These are phyloP conservation scores for Aspergillus versicolor DNA, from an alignment of 2,329 filamentous ascomycete genomes.

Conservation along the genomic window DNA sequence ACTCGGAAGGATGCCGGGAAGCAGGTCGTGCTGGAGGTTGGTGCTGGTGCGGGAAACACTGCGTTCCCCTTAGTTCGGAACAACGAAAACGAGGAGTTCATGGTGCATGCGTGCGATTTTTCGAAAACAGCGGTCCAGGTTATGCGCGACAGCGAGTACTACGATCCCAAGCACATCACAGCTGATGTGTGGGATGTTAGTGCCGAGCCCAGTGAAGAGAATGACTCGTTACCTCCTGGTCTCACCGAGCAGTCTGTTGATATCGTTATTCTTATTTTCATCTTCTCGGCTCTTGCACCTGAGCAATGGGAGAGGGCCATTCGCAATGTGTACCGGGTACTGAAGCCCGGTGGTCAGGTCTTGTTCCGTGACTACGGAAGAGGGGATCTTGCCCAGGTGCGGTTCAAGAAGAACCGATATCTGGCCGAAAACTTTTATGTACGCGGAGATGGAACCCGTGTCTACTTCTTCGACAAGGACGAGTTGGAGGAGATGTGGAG, in stretches of 20 bases:
- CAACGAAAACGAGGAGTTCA: constrained; percentile 79
- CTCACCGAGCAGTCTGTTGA: constrained; percentile 79
- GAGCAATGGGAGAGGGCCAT: constrained; percentile 81
- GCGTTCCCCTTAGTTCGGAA: constrained; percentile 84
- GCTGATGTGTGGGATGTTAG: constrained; percentile 96
- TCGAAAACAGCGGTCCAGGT: constrained; percentile 93
- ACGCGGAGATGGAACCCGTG: constrained; percentile 87
- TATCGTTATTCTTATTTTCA: constrained; percentile 91
- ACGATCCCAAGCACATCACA: constrained; percentile 69
- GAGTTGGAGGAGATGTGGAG: constrained; percentile 80
- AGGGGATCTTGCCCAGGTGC: constrained; percentile 91
- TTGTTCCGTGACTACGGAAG: constrained; percentile 96
- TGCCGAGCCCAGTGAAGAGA: constrained; percentile 53
- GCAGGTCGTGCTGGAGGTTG: constrained; percentile 79
- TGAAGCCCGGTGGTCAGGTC: constrained; percentile 91
- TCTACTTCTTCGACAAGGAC: constrained; percentile 93
- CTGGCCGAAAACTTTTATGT: constrained; percentile 98
- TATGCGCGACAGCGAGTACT: constrained; percentile 77
- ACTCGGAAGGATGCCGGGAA: constrained; percentile 69
- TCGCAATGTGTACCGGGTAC: constrained; percentile 72
- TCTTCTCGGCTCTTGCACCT: constrained; percentile 89
- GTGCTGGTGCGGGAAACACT: constrained; percentile 93
- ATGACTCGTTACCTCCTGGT: constrained; percentile 65
- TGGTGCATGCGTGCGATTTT: constrained; percentile 92
- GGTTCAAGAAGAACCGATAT: constrained; percentile 93